Evolutionary conservation across 768 basidiomycete genomes (phyloP), one percentile per base, ranked within the genome.

Genomic region (Lactifluus subvellereus): DNA sequence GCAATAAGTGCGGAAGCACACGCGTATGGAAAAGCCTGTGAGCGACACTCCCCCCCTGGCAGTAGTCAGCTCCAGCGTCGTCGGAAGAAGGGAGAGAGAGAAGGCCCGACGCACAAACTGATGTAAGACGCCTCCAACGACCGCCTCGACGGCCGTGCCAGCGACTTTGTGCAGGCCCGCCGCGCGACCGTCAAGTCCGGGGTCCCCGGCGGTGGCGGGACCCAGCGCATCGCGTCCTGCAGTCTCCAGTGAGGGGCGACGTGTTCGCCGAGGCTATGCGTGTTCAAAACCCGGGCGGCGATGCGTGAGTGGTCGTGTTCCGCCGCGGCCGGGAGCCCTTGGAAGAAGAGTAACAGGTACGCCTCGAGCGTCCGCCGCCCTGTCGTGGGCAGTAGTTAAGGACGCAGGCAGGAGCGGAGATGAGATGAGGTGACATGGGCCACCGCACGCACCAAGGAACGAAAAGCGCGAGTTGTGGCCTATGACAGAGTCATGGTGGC

Each of bases 281-380:
- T 83, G 71, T 89, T 86, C 43, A 93, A 70, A 11, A 84, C 78
- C 37, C 80, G 82, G 48, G 80, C 76, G 18, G 77, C 70, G 48
- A 91, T 77, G 18, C 73, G 77, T n/a, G 87, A 83, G 49, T 84
- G 77, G 74, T 88, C 83, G 68, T 84, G 79, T 27, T 74, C 71
- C 11, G 78, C 74, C 16, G 75, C 75, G 10, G 80, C 66, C 7
- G 73, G 75, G 54, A 76, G 79, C 51, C 85, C 83, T 54, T 84
- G 80, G 13, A 93, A 75, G 74, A 91, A 86, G 40, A 93, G 78
- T 38, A 86, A 77, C 54, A 89, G 82, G 71, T 91, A 93, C 6
- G 88, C 79, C 68, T 89, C 83, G 38, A 93, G 76, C 27, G 89
- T 86, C 61, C 91, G 83, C 57, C 91, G 86, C 45, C 91, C 90